These are phyloP conservation scores for Houttuynia cordata DNA, from an alignment of 164 flowering plant genomes.

Conservation along the genomic window DNA sequence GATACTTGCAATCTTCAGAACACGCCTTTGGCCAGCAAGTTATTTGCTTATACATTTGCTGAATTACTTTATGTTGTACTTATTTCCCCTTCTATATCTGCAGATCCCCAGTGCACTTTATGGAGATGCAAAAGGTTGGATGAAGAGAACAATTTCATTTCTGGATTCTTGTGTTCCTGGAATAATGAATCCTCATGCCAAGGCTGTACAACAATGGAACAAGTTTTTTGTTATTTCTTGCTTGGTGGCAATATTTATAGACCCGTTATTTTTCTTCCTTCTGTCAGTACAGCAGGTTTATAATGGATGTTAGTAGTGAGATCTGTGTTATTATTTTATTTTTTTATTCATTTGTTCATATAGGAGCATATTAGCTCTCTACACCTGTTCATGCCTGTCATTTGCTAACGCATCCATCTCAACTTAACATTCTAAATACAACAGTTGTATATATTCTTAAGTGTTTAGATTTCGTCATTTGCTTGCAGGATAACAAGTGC, in stretches of 20 bases:
- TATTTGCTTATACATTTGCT: too few relatives aligned
- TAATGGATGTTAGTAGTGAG: not conserved
- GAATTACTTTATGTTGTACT: too few relatives aligned
- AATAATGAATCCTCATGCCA: slow-evolving; percentile 81
- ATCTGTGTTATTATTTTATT: slow-evolving; percentile 15
- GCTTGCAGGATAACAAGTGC: slow-evolving; percentile 46
- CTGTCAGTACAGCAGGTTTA: slow-evolving; percentile 38
- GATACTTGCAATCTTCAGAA: too few relatives aligned
- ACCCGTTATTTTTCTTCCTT: slow-evolving; percentile 79
- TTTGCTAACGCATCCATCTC: not conserved
- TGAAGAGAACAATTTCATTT: slow-evolving; percentile 35
- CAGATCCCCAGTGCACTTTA: slow-evolving; percentile 67
- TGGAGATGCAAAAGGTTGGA: slow-evolving; percentile 84
- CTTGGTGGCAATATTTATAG: slow-evolving; percentile 72
- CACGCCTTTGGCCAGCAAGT: too few relatives aligned
- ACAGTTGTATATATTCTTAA: too few relatives aligned
- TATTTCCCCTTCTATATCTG: slow-evolving; percentile 2
- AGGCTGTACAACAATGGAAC: slow-evolving; percentile 73
- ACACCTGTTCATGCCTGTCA: not conserved
- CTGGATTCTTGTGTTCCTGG: slow-evolving; percentile 37
- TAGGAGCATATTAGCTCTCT: not conserved
- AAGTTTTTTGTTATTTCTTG: slow-evolving; percentile 75
- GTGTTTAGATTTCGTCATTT: not conserved
- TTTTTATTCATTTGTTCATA: too few relatives aligned
- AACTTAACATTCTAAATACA: not conserved